These are phyloP conservation scores for Colletotrichum scovillei DNA, from an alignment of 2,329 filamentous ascomycete genomes.

Conservation along the genomic window DNA sequence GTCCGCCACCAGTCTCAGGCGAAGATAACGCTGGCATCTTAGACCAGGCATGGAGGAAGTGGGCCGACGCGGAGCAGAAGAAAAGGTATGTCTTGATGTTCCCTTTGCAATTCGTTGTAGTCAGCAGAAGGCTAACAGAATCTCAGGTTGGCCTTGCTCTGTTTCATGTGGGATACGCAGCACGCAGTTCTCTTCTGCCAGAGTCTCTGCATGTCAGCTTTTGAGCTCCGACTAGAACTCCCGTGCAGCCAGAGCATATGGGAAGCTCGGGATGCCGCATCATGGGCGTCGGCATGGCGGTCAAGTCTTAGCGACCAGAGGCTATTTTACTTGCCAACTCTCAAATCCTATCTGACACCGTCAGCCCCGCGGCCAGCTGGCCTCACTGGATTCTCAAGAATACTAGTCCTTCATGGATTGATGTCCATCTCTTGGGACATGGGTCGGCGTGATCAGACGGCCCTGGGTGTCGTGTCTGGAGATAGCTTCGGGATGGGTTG, in stretches of 20 bases:
- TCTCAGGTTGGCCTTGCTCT: constrained; percentile 64
- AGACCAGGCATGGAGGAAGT: constrained; percentile 61
- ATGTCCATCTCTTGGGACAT: constrained; percentile 74
- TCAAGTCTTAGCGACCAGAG: constrained; percentile 40
- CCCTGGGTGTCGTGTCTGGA: constrained; percentile 56
- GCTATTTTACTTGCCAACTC: constrained; percentile 58
- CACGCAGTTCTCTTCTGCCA: constrained; percentile 75
- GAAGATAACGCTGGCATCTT: constrained; percentile 50
- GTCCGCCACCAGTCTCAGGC: constrained; percentile 34
- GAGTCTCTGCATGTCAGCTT: constrained; percentile 74
- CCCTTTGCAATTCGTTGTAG: accelerated
- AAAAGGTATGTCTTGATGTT: constrained; percentile 55
- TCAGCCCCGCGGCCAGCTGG: constrained; percentile 48
- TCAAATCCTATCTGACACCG: constrained; percentile 68
- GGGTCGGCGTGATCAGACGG: constrained; percentile 70
- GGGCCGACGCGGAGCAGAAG: constrained; percentile 67
- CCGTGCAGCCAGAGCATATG: constrained; percentile 66
- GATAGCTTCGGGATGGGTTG: constrained; percentile 46
- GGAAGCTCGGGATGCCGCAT: constrained; percentile 65
- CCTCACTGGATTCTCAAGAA: constrained; percentile 63
- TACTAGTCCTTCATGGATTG: constrained; percentile 68
- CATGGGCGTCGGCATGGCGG: constrained; percentile 58
- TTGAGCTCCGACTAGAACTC: constrained; percentile 67
- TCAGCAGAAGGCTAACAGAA: background rate
- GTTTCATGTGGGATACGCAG: constrained; percentile 76